Conservation (phyloP, 129 eudicot species). For the Glebionis coronaria region DNA sequence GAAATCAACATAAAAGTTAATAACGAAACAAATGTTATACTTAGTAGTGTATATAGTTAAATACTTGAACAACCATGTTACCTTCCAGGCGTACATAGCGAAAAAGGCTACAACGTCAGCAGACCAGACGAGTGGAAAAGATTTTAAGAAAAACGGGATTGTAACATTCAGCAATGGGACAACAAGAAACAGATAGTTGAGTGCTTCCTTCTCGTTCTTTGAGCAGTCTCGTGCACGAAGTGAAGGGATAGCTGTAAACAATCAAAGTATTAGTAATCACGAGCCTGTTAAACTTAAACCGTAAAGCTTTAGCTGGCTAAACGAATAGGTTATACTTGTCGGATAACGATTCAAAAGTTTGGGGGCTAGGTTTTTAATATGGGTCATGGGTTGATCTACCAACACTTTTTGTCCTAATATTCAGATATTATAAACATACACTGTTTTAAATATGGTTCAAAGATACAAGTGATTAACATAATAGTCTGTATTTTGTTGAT, state of each 20-base stretch:
- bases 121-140: constrained; percentile 93
- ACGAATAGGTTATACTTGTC: background rate
- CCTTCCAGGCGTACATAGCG: constrained; percentile 98
- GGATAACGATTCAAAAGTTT: background rate
- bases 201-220: constrained; percentile 94
- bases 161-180: constrained; percentile 79
- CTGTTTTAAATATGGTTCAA: background rate
- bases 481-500: background rate
- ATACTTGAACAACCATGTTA: constrained; percentile 20
- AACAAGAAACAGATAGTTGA: constrained; percentile 77
- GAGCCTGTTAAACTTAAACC: background rate
- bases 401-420: background rate
- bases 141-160: constrained; percentile 85
- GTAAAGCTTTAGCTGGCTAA: background rate
- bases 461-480: background rate
- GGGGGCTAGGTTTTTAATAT: background rate
- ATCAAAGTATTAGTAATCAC: constrained; percentile 2
- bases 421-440: background rate
- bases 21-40: background rate
- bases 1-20: background rate
- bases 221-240: constrained; percentile 98
- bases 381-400: background rate
- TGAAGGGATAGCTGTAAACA: constrained; percentile 78
- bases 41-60: background rate
- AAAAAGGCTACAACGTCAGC: constrained; percentile 78